These are phyloP conservation scores for Irineochytrium annulatum DNA, from an alignment of 192 early-diverging fungal species.

Conservation along the genomic window DNA sequence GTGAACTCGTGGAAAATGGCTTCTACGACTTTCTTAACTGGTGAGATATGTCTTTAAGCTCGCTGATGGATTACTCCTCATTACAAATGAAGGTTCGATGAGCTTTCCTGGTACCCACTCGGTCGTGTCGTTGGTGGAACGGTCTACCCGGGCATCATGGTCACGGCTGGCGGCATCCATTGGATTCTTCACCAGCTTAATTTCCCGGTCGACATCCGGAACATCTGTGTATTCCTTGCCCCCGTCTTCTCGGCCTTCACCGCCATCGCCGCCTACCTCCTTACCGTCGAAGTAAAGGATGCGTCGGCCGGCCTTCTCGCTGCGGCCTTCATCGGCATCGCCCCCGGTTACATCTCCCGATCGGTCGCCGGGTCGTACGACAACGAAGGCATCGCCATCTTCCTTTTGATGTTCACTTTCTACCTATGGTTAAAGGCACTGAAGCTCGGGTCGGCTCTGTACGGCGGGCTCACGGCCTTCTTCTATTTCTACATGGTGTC, in stretches of 20 bases:
- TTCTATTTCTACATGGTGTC: constrained; percentile 99
- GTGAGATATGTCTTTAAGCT: constrained; percentile 39
- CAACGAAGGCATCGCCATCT: constrained; percentile 99
- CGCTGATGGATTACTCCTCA: no score
- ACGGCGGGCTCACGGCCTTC: constrained; percentile 77
- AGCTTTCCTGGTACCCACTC: constrained; percentile 96
- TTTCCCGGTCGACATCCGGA: constrained; percentile 96
- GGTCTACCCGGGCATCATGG: constrained; percentile 99
- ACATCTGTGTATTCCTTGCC: constrained; percentile 97
- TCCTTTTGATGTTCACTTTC: constrained; percentile 95
- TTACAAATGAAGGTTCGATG: constrained; percentile 65
- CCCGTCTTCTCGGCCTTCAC: constrained; percentile 95
- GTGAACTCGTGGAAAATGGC: constrained; percentile 84
- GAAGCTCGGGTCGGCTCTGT: constrained; percentile 90
- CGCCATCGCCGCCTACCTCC: constrained; percentile 89
- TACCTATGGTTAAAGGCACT: constrained; percentile 97
- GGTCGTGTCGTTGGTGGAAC: constrained; percentile 99
- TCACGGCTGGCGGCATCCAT: constrained; percentile 92
- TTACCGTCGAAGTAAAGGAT: constrained; percentile 90
- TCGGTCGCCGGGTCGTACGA: constrained; percentile 99
- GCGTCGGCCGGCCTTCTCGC: constrained; percentile 87
- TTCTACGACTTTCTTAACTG: constrained; percentile 99
- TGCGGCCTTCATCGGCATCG: constrained; percentile 96
- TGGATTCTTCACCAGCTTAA: constrained; percentile 89
- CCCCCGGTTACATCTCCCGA: constrained; percentile 99